Conservation (phyloP, 2,329 filamentous ascomycete genomes). For the Stemphylium lycopersici region DNA sequence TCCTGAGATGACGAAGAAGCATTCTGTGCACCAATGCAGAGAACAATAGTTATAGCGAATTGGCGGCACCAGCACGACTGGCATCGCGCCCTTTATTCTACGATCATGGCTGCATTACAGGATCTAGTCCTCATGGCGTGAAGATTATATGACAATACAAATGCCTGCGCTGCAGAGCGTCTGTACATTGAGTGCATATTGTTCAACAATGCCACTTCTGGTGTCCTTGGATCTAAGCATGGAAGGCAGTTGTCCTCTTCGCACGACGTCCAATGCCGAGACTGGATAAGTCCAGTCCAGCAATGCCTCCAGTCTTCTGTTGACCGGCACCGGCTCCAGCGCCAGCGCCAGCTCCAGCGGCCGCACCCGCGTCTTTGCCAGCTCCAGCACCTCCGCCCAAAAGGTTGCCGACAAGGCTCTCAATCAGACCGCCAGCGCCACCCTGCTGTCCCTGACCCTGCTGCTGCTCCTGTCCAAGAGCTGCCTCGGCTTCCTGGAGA, state of each 20-base stretch:
- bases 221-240: slow-evolving; percentile 11
- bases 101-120: not conserved
- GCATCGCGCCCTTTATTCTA: not conserved
- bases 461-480: not conserved
- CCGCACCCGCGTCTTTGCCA: slow-evolving; percentile 10
- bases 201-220: not conserved
- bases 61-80: not conserved
- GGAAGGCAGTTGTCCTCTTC: slow-evolving; percentile 18
- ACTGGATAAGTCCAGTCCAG: slow-evolving; percentile 10
- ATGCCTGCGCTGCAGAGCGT: not conserved
- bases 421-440: too few relatives aligned
- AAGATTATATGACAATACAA: not conserved
- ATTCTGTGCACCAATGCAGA: too few relatives aligned
- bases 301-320: slow-evolving; percentile 6
- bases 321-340: slow-evolving; percentile 10
- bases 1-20: too few relatives aligned
- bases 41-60: not conserved
- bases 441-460: too few relatives aligned
- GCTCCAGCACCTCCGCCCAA: not conserved
- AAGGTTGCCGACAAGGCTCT: too few relatives aligned
- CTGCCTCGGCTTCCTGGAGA: slow-evolving; percentile 11
- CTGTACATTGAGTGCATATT: not conserved
- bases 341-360: not conserved
- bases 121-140: not conserved
- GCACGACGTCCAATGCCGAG: slow-evolving; percentile 10